Conservation (phyloP, 768 basidiomycete species). For the Lactarius sanguifluus region DNA sequence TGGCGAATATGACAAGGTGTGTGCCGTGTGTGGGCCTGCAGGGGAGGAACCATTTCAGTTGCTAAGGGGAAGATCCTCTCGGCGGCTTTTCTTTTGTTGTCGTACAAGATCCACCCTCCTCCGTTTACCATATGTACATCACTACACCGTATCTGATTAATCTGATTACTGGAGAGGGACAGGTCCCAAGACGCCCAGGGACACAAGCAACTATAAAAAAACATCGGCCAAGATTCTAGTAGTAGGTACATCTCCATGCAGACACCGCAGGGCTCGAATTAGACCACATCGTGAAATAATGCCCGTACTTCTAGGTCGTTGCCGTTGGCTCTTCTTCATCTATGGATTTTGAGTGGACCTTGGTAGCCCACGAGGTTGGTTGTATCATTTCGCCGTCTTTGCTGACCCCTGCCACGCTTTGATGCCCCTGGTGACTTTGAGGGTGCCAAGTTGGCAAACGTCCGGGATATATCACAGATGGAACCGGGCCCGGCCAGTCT, state of each 20-base stretch:
- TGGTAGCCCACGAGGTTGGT: neutral
- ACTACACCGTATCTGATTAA: neutral
- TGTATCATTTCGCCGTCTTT: neutral
- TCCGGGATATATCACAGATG: neutral
- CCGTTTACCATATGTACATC: neutral
- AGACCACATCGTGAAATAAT: neutral
- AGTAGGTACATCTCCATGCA: neutral
- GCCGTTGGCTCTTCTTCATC: neutral
- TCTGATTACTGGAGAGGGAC: neutral
- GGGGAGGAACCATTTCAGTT: no score
- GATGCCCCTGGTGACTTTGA: neutral
- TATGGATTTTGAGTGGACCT: neutral
- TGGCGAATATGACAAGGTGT: neutral
- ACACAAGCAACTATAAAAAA: neutral
- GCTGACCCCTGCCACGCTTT: neutral
- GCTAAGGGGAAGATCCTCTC: neutral
- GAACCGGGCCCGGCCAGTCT: neutral
- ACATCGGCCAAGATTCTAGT: neutral
- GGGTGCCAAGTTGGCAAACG: neutral
- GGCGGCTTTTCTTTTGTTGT: neutral
- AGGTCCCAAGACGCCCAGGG: neutral
- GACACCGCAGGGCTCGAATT: neutral
- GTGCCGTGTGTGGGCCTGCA: neutral
- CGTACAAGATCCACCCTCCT: neutral
- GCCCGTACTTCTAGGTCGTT: neutral